Conservation (phyloP, 1,284 basidiomycete species). For the Dichomitus squalens region DNA sequence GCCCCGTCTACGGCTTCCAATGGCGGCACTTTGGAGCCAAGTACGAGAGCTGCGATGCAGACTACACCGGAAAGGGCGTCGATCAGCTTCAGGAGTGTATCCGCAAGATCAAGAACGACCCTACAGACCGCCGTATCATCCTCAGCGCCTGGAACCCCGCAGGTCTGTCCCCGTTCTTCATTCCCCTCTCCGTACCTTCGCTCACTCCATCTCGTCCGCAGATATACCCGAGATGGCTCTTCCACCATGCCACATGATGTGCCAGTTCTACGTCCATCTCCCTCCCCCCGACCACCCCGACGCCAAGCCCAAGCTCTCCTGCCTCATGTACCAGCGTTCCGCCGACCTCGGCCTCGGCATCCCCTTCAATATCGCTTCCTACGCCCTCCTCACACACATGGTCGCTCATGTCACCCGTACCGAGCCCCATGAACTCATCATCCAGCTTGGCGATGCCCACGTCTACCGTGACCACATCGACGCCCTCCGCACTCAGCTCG, state of each 20-base stretch:
- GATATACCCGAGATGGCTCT: constrained; percentile 95
- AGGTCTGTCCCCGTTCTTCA: constrained; percentile 52
- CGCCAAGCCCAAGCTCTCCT: constrained; percentile 80
- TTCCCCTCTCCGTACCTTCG: neutral
- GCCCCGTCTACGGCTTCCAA: constrained; percentile 98
- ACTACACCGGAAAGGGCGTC: constrained; percentile 89
- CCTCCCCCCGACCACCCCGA: constrained; percentile 52
- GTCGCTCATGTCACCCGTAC: constrained; percentile 90
- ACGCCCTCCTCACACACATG: constrained; percentile 96
- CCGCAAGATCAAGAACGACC: constrained; percentile 89
- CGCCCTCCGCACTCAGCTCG: constrained; percentile 82
- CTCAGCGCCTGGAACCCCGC: constrained; percentile 97
- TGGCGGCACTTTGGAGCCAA: constrained; percentile 97
- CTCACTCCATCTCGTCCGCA: constrained; percentile 32
- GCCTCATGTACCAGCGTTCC: constrained; percentile 97
- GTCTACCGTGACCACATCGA: constrained; percentile 94
- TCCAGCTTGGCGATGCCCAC: constrained; percentile 96
- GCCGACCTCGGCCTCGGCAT: constrained; percentile 96
- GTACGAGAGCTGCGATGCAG: constrained; percentile 81
- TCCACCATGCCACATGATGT: constrained; percentile 98
- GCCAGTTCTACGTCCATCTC: constrained; percentile 97
- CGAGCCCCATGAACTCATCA: constrained; percentile 85
- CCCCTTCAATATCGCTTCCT: constrained; percentile 99
- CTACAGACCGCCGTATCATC: constrained; percentile 95
- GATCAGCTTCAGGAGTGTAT: constrained; percentile 93